Base-by-base conservation (phyloP, 108 stramenopile genomes). In the Heterococcus sp. region DNA sequence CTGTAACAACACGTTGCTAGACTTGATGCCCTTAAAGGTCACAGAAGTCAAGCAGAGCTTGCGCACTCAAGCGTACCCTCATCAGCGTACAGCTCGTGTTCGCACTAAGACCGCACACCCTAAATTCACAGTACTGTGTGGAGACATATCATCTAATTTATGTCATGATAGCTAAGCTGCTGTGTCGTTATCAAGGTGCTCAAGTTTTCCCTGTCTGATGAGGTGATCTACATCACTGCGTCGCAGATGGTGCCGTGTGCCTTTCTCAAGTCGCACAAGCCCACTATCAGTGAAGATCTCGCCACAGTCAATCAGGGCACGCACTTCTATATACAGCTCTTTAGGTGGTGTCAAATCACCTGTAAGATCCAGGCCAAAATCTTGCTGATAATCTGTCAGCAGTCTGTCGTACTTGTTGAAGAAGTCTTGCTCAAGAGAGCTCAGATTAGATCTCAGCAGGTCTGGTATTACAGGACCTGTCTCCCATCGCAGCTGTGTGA, bases 211-310 rank as follows among this genome's bases (percentile, higher is more conserved):
- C 73, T 92, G 88, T 33, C 92, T 87, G 63, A 96, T 86, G 72
- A 94, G 90, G 35, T 90, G 90, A 83, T 93, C 91, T 64, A 94
- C 94, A 84, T 97, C 96, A 40, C 86, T 72, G 58, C 91, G 85
- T 2, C 93, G 92, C 86, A 97, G 86, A 73, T 91, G 92, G 82
- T 95, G 93, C 35, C 87, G 89, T 21, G 91, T 90, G 27, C 95
- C 95, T 73, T 88, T 75, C 70, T 91, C 90, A 65, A 95, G 84
- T 39, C 84, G 83, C 31, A 95, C 94, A 39, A 80, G 79, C 0
- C 91, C 91, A 92, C 92, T 65, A 91, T 90, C 74, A 76, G 92
- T 74, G 92, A 93, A 84, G 87, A 77, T 35, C 82, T 89, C 46
- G 64, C 65, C 74, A 71, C 86, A 84, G 72, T 88, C 83, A 21